Conservation (phyloP, 768 basidiomycete genomes). For the Mycena filopes region DNA sequence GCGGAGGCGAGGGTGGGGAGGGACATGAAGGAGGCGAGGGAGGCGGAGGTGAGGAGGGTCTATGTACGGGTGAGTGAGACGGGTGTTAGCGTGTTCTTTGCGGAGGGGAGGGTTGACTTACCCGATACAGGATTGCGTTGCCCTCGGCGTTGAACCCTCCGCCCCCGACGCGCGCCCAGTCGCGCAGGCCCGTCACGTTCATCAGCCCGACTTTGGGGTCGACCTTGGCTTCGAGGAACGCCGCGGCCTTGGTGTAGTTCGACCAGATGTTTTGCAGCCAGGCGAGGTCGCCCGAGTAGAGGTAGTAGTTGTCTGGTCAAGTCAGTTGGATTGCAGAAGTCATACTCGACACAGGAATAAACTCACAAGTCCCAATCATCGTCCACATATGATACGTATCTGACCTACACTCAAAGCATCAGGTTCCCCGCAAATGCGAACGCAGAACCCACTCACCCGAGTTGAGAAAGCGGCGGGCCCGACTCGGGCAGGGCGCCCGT, state of each 20-base stretch:
- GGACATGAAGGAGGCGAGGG: constrained; percentile 55
- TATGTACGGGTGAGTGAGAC: constrained; percentile 34
- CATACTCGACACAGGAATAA: background rate
- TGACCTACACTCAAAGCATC: too few species aligned
- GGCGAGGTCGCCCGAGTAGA: constrained; percentile 62
- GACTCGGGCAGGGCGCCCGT: constrained; percentile 69
- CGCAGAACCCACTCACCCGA: too few species aligned
- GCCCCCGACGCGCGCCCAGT: constrained; percentile 67
- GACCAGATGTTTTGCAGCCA: constrained; percentile 64
- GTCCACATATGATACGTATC: constrained; percentile 72
- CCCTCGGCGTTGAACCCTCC: constrained; percentile 68
- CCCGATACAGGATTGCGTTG: constrained; percentile 64
- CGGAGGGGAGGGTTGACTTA: constrained; percentile 36
- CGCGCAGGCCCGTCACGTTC: constrained; percentile 65
- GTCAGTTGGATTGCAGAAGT: too few species aligned
- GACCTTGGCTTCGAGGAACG: constrained; percentile 63
- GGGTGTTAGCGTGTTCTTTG: too few species aligned
- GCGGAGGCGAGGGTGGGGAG: constrained; percentile 45
- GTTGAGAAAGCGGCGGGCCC: constrained; percentile 57
- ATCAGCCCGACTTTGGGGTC: constrained; percentile 57
- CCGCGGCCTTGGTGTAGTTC: constrained; percentile 67
- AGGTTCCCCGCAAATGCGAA: too few species aligned
- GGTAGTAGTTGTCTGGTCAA: constrained; percentile 67
- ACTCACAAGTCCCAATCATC: constrained; percentile 63
- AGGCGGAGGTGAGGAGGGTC: constrained; percentile 59